These are phyloP conservation scores for Hura crepitans DNA, from an alignment of 441 rosid species.

Conservation along the genomic window DNA sequence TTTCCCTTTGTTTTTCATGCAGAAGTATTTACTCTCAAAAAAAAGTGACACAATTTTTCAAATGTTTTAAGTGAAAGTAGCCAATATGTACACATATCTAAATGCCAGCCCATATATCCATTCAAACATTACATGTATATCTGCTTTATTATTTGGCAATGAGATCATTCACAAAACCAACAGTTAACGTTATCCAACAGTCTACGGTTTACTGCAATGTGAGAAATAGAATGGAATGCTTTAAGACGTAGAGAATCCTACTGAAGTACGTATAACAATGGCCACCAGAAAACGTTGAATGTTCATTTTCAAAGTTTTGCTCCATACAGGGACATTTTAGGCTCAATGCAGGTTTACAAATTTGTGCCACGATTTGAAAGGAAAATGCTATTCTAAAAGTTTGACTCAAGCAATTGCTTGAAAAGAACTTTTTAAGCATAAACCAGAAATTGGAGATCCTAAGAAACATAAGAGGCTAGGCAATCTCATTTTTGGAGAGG, in stretches of 20 bases:
- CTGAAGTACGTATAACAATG: background rate
- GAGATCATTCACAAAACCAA: background rate
- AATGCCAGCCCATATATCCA: background rate
- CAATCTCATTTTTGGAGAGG: background rate
- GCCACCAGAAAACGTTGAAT: background rate
- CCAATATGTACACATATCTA: background rate
- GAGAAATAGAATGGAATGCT: constrained; percentile 8
- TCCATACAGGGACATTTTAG: background rate
- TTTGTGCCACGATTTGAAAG: background rate
- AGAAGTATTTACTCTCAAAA: background rate
- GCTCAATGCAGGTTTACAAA: background rate
- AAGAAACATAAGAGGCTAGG: background rate
- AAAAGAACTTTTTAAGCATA: background rate
- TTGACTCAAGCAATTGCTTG: background rate
- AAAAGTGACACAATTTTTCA: background rate
- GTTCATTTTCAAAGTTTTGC: background rate
- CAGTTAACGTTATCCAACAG: background rate
- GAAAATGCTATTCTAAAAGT: background rate
- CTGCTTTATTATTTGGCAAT: background rate
- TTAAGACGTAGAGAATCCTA: background rate
- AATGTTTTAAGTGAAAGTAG: background rate
- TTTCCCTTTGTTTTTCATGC: constrained; percentile 9
- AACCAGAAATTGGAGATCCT: background rate
- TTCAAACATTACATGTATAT: background rate
- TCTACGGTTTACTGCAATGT: background rate